Base-by-base conservation (phyloP, 306 rosid genomes). In the Trifolium fragiferum region DNA sequence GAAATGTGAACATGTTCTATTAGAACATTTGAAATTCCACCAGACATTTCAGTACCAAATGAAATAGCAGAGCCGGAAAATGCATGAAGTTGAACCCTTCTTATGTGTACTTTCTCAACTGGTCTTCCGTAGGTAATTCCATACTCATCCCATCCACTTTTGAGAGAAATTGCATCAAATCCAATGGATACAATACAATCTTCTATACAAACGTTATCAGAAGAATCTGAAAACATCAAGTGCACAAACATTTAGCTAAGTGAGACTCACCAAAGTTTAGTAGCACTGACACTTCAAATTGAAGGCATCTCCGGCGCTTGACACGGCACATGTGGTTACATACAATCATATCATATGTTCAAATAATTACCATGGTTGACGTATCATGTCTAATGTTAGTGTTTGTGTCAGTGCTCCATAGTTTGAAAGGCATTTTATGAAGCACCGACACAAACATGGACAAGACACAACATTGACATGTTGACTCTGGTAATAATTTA, bases 91-190 rank as follows among this genome's bases (percentile, higher is more conserved):
- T 84, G 57, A 76, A 90, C 92, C 64, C 85, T 80, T 73, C 99
- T 82, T 80, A 95, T 89, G 86, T 95, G 99, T 4, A 95, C 87
- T 70, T 92, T 83, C 81, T 71, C 83, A 11, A 93, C 83, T 20
- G 99, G 96, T 82, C 96, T 87, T 47, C 96, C 99, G 75, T 87
- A 95, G 44, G 88, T 77, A 46, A 92, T 88, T 38, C 98, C 98
- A 50, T 95, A 95, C 78, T 95, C 93, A 70, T 95, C 98, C 99
- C 99, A 95, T 50, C 99, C 99, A 83, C 99, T 95, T 89, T 92
- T 92, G 25, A 95, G 88, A 25, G 90, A 85, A 62, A 95, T 95
- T 72, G 97, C 93, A 75, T 95, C 99, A 75, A 83, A 84, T 25
- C 99, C 99, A 68, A 85, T 81, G 65, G 75, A 59, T 44, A 95